These are phyloP conservation scores for Phytophthora sojae DNA, from an alignment of 352 stramenopile species.

Conservation along the genomic window DNA sequence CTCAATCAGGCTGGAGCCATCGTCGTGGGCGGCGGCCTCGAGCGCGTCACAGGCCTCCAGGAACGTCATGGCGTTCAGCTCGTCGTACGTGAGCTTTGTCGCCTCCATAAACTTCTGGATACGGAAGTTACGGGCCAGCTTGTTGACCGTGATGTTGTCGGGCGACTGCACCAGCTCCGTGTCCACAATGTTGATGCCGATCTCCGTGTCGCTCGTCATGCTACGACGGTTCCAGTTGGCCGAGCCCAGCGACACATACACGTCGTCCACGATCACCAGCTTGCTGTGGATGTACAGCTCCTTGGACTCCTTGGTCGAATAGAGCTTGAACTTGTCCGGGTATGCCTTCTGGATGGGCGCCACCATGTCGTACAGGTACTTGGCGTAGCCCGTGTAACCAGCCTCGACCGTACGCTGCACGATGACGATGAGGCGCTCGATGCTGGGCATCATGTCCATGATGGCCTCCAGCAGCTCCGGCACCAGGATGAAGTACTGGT, in stretches of 20 bases:
- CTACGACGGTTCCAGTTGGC: slow-evolving; percentile 94
- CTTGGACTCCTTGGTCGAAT: slow-evolving; percentile 50
- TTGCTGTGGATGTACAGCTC: slow-evolving; percentile 69
- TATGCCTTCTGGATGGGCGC: slow-evolving; percentile 56
- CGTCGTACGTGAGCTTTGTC: slow-evolving; percentile 45
- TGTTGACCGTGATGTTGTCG: slow-evolving; percentile 54
- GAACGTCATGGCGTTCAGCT: slow-evolving; percentile 46
- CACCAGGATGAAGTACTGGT: slow-evolving; percentile 72
- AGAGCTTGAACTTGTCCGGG: slow-evolving; percentile 66
- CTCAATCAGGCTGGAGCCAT: slow-evolving; percentile 45
- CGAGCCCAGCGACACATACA: too few relatives aligned
- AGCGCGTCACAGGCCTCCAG: slow-evolving; percentile 40
- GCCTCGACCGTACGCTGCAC: slow-evolving; percentile 42
- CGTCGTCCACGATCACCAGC: slow-evolving; percentile 81
- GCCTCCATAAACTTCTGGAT: slow-evolving; percentile 67
- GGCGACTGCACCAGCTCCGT: slow-evolving; percentile 41
- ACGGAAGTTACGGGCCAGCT: slow-evolving; percentile 51
- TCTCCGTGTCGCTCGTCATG: slow-evolving; percentile 76
- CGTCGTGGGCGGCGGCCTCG: slow-evolving; percentile 32
- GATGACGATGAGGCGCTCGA: slow-evolving; percentile 54
- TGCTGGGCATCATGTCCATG: slow-evolving; percentile 30
- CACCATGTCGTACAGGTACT: slow-evolving; percentile 74
- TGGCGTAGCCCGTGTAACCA: slow-evolving; percentile 62
- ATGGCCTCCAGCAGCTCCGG: slow-evolving; percentile 56
- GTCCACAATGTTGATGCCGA: slow-evolving; percentile 65